Conservation (phyloP, 208 protist genomes). For the Phytomonas francai region DNA sequence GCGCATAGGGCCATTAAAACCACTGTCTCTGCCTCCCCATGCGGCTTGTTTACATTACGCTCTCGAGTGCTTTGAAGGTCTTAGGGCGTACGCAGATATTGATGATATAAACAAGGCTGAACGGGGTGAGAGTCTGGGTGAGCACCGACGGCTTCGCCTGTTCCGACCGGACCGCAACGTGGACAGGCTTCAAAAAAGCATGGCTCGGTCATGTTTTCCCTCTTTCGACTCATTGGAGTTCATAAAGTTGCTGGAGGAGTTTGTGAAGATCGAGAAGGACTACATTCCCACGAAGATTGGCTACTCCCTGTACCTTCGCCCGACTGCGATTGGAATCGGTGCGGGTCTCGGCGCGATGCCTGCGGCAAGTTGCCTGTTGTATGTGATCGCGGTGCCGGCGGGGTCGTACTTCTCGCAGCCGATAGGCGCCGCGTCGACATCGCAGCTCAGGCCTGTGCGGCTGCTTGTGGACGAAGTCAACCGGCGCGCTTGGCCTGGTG, state of each 20-base stretch:
- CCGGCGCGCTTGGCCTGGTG: constrained; percentile 94
- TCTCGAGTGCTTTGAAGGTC: constrained; percentile 94
- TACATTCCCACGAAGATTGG: constrained; percentile 91
- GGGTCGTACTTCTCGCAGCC: constrained; percentile 93
- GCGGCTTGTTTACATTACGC: constrained; percentile 92
- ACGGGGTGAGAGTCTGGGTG: constrained; percentile 21
- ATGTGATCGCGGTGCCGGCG: constrained; percentile 95
- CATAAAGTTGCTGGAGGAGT: constrained; percentile 86
- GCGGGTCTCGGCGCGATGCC: constrained; percentile 58
- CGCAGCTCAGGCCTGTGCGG: constrained; percentile 81
- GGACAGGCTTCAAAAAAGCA: constrained; percentile 80
- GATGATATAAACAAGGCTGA: constrained; percentile 40
- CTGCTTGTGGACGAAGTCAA: constrained; percentile 87
- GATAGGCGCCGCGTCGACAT: constrained; percentile 14
- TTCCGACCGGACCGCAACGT: constrained; percentile 97
- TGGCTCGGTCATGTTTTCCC: constrained; percentile 88
- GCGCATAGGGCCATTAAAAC: constrained; percentile 44
- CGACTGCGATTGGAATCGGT: constrained; percentile 92
- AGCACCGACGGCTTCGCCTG: constrained; percentile 63
- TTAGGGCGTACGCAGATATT: constrained; percentile 96
- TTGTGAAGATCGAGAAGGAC: constrained; percentile 89
- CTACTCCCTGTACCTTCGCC: constrained; percentile 97
- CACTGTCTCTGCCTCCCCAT: constrained; percentile 88
- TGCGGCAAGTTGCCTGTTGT: constrained; percentile 63
- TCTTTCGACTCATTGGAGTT: constrained; percentile 86